A percentile compares a stretch with the other conserved stretches of the same genome.
Evolutionary conservation across 2,329 filamentous ascomycete species (phyloP).

Genomic region (Paramyrothecium roridum): DNA sequence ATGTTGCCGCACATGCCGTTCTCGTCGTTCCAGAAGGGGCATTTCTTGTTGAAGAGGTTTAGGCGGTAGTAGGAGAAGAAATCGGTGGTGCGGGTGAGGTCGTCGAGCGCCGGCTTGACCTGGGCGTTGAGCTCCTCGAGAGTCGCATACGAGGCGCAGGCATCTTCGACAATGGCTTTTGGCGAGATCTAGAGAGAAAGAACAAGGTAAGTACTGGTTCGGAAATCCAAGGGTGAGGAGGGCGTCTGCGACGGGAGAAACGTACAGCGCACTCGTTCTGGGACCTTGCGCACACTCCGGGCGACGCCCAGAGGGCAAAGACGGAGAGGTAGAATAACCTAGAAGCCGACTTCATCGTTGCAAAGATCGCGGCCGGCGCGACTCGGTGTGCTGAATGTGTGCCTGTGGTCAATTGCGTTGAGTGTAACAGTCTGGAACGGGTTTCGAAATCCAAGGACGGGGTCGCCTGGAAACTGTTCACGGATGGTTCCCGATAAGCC

Average conservation of each 20-base stretch:
- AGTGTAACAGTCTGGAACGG: neutral
- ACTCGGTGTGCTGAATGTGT: neutral
- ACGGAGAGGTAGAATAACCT: slow-evolving; percentile 54
- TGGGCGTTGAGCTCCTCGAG: slow-evolving; percentile 80
- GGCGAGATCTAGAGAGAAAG: slow-evolving; percentile 70
- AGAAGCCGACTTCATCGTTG: slow-evolving; percentile 48
- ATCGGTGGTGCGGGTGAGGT: slow-evolving; percentile 83
- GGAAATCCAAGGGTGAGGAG: neutral
- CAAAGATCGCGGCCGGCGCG: slow-evolving; percentile 6
- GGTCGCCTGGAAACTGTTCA: no score
- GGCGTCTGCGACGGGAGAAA: slow-evolving; percentile 12
- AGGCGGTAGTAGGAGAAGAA: slow-evolving; percentile 98
- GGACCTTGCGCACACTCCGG: slow-evolving; percentile 40
- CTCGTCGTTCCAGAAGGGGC: slow-evolving; percentile 94
- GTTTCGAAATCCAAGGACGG: no score
- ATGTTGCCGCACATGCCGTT: slow-evolving; percentile 96
- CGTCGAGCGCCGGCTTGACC: slow-evolving; percentile 72
- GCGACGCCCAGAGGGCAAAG: slow-evolving; percentile 51
- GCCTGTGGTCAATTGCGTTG: neutral
- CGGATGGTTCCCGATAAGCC: neutral
- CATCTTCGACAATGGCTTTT: slow-evolving; percentile 84
- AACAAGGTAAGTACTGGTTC: neutral
- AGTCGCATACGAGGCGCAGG: slow-evolving; percentile 88
- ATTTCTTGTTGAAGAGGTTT: slow-evolving; percentile 90
- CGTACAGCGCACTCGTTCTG: slow-evolving; percentile 54